Percentiles rank a stretch among this genome's conserved stretches.
These are phyloP conservation scores for Mortierella sp. DNA, from an alignment of 371 early-diverging fungal genomes.

Conservation along the genomic window DNA sequence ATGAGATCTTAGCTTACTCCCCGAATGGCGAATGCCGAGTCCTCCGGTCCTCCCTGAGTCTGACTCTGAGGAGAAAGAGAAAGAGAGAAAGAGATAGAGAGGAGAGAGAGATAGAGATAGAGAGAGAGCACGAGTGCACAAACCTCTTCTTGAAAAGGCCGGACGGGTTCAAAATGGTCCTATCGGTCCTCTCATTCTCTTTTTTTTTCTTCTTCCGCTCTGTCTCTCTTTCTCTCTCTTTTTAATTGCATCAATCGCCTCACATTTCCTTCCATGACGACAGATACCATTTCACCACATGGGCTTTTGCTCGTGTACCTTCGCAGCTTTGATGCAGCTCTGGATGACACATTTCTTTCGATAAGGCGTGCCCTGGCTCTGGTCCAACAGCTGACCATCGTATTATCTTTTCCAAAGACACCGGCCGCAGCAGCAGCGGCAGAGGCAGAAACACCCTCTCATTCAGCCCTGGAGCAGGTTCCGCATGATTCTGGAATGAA, in stretches of 20 bases:
- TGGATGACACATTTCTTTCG: constrained; percentile 40
- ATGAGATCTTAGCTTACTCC: no score
- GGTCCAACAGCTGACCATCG: constrained; percentile 38
- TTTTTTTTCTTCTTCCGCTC: neutral
- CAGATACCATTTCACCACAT: constrained; percentile 8
- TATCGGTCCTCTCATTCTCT: neutral
- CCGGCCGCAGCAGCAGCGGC: neutral
- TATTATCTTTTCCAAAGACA: constrained; percentile 8
- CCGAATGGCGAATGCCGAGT: no score
- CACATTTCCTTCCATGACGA: neutral
- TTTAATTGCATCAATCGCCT: neutral
- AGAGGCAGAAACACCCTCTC: neutral
- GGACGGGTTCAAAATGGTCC: no score
- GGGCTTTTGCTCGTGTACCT: constrained; percentile 38
- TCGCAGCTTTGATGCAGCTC: constrained; percentile 28
- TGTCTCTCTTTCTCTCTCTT: neutral
- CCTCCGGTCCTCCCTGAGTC: no score
- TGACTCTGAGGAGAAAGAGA: no score
- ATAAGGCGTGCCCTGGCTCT: constrained; percentile 28
- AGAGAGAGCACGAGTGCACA: no score
- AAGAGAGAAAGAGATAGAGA: no score
- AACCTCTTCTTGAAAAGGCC: no score
- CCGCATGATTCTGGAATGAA: neutral
- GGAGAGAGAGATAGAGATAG: no score
- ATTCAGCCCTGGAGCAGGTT: neutral